phyloP scores from a whole-genome alignment of 768 basidiomycete genomes.

The Pleurotus citrinopileatus region DNA sequence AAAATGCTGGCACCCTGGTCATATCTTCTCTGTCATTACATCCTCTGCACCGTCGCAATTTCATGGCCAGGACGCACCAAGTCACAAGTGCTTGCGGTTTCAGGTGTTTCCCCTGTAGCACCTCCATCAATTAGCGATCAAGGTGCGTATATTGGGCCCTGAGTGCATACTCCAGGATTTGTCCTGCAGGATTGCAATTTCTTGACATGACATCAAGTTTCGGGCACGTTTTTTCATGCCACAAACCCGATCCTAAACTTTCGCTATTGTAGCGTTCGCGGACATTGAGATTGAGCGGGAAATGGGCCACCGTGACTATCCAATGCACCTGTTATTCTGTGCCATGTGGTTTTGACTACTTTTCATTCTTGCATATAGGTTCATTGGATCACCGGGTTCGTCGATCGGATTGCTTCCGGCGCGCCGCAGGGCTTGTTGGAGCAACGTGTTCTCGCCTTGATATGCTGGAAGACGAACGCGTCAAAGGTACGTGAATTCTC shows the following conservation, averaged over 20 bases:
- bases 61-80: constrained; percentile 1
- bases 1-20: background rate
- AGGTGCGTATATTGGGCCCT: constrained; percentile 1
- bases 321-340: background rate
- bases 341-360: background rate
- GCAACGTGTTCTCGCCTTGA: constrained; percentile 53
- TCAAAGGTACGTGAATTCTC: constrained; percentile 43
- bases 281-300: background rate
- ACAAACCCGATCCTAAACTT: background rate
- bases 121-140: background rate
- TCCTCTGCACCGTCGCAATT: background rate
- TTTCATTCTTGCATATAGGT: constrained; percentile 23
- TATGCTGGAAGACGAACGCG: constrained; percentile 56
- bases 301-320: no score
- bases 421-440: constrained; percentile 45
- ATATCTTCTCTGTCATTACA: background rate
- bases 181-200: background rate
- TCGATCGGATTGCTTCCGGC: constrained; percentile 64
- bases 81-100: background rate
- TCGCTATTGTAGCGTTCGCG: background rate
- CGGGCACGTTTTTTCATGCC: constrained; percentile 3
- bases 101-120: background rate
- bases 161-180: background rate
- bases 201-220: background rate
- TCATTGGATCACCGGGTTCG: constrained; percentile 38